phyloP scores from a whole-genome alignment of 1,284 basidiomycete genomes.

The Schizophyllum amplum region DNA sequence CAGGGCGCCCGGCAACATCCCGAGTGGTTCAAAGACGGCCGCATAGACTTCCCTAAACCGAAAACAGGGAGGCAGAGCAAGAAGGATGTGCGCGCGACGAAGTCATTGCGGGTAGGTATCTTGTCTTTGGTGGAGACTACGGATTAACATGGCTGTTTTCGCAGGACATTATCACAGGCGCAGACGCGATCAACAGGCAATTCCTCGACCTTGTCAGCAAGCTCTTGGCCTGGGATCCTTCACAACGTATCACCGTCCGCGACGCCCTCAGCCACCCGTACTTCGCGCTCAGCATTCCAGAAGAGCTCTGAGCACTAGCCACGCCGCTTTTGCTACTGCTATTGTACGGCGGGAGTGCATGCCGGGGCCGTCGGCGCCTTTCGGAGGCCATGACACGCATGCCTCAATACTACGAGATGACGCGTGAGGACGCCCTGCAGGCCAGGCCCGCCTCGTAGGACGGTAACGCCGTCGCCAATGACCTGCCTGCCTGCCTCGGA shows the following conservation, averaged over 20 bases:
- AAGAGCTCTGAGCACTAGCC: constrained; percentile 47
- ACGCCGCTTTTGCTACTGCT: too few relatives aligned
- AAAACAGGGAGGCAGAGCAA: constrained; percentile 84
- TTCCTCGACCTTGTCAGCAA: constrained; percentile 86
- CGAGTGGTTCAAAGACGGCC: constrained; percentile 88
- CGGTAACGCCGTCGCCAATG: neutral
- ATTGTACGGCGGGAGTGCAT: too few relatives aligned
- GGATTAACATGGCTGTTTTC: constrained; percentile 12
- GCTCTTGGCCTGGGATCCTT: constrained; percentile 88
- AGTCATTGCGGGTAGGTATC: constrained; percentile 59
- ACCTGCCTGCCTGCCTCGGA: neutral
- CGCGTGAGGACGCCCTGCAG: neutral
- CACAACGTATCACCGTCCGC: constrained; percentile 77
- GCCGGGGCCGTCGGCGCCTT: too few relatives aligned
- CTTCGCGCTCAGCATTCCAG: constrained; percentile 58
- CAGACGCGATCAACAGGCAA: constrained; percentile 62
- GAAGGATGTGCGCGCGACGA: constrained; percentile 89
- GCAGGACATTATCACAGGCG: constrained; percentile 79
- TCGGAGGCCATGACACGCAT: too few relatives aligned
- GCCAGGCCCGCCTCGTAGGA: neutral
- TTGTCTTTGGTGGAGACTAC: constrained; percentile 1
- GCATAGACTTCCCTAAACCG: constrained; percentile 88
- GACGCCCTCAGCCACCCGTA: constrained; percentile 87
- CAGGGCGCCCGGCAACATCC: constrained; percentile 71
- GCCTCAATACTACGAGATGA: neutral